Evolutionary conservation across 768 basidiomycete genomes (phyloP).

Genomic region (Pleurotus platypus): DNA sequence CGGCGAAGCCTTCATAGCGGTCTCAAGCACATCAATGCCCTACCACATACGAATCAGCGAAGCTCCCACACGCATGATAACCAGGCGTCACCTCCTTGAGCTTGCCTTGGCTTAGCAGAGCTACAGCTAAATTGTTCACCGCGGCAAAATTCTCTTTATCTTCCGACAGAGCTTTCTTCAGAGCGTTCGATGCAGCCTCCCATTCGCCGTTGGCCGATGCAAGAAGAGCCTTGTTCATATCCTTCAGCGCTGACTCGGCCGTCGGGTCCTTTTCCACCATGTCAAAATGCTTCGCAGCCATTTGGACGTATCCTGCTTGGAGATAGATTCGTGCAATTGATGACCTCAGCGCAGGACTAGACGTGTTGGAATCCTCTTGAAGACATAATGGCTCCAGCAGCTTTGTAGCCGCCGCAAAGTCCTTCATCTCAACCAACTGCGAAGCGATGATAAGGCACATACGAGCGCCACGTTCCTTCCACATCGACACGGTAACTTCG

Average conservation of each 20-base stretch:
- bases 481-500: conserved; percentile 58
- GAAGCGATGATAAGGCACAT: conserved; percentile 78
- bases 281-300: conserved; percentile 58
- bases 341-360: conserved; percentile 59
- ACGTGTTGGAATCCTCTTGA: conserved; percentile 24
- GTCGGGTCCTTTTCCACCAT: conserved; percentile 40
- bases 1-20: conserved; percentile 58
- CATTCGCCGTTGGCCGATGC: conserved; percentile 72
- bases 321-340: conserved; percentile 73
- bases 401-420: conserved; percentile 62
- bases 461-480: conserved; percentile 77
- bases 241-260: conserved; percentile 40
- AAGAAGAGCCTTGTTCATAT: conserved; percentile 65
- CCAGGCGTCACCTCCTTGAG: conserved; percentile 55
- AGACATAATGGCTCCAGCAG: conserved; percentile 67
- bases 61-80: not conserved
- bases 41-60: conserved; percentile 20
- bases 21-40: conserved; percentile 71
- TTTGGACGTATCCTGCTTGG: conserved; percentile 61
- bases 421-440: conserved; percentile 84
- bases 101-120: conserved; percentile 65
- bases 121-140: conserved; percentile 74
- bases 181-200: conserved; percentile 42
- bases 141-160: conserved; percentile 64
- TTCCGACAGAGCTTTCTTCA: conserved; percentile 41